phyloP scores from a whole-genome alignment of 2,329 filamentous ascomycete species.

The Sporothrix euskadiensis region DNA sequence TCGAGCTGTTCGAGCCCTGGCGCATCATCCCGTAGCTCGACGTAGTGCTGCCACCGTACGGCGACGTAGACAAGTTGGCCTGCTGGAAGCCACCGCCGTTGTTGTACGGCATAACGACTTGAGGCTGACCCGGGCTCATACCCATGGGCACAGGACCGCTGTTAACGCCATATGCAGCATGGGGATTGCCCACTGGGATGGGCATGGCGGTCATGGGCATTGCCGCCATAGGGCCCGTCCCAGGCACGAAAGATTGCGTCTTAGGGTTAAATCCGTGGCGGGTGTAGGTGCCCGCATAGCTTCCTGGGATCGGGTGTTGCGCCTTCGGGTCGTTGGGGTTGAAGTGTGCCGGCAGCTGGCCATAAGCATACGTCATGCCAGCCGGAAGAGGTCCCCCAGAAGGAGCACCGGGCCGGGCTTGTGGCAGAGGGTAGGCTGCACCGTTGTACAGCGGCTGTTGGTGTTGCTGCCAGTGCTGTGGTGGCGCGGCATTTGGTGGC shows the following conservation, averaged over 20 bases:
- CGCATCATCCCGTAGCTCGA: conserved; percentile 56
- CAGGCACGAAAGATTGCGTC: conserved; percentile 86
- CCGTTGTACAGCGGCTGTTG: conserved; percentile 37
- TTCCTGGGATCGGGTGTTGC: conserved; percentile 82
- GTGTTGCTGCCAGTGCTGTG: conserved; percentile 42
- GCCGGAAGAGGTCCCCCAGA: conserved; percentile 32
- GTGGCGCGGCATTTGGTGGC: conserved; percentile 34
- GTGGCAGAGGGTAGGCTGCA: conserved; percentile 34
- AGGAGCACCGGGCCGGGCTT: conserved; percentile 32
- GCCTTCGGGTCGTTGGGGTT: conserved; percentile 71
- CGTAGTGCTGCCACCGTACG: conserved; percentile 46
- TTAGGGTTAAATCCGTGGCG: conserved; percentile 90
- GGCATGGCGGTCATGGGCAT: conserved; percentile 50
- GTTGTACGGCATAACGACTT: conserved; percentile 45
- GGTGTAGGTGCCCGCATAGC: conserved; percentile 59
- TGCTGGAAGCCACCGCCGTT: conserved; percentile 47
- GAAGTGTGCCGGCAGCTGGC: conserved; percentile 70
- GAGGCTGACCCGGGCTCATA: conserved; percentile 32
- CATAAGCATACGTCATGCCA: conserved; percentile 69
- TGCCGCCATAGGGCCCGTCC: conserved; percentile 52
- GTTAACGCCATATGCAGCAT: neutral
- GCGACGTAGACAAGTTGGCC: conserved; percentile 40
- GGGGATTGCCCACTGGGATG: conserved; percentile 29
- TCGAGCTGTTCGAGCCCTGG: conserved; percentile 57
- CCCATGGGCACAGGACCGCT: conserved; percentile 17